A percentile compares a stretch with the other conserved stretches of the same genome.
These are phyloP conservation scores for Balamuthia mandrillaris DNA, from an alignment of 208 protist species.

Conservation along the genomic window DNA sequence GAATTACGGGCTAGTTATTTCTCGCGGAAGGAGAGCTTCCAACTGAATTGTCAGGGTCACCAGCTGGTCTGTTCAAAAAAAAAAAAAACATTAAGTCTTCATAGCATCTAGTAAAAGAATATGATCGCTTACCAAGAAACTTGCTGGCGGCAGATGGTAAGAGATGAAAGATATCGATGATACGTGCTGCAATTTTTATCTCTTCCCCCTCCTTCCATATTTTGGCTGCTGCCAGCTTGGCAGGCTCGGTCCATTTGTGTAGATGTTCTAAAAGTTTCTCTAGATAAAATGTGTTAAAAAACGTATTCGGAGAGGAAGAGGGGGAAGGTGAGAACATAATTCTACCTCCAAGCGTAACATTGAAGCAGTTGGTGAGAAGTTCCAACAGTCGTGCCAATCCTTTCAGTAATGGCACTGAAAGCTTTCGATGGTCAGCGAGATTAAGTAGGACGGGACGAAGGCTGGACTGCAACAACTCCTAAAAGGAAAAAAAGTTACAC, in stretches of 20 bases:
- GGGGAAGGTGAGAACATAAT: background rate
- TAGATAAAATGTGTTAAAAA: background rate
- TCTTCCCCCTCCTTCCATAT: conserved; percentile 54
- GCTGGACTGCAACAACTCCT: conserved; percentile 72
- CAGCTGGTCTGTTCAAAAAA: conserved; percentile 8
- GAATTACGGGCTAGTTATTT: conserved; percentile 29
- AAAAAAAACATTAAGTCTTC: no score
- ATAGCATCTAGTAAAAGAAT: background rate
- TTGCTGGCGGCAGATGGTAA: conserved; percentile 60
- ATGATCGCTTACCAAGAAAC: conserved; percentile 57
- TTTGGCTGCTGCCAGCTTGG: background rate
- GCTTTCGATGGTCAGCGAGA: conserved; percentile 68
- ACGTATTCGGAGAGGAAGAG: background rate
- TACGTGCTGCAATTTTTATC: conserved; percentile 61
- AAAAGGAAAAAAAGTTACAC: background rate
- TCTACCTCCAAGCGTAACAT: conserved; percentile 72
- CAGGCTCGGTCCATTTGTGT: conserved; percentile 64
- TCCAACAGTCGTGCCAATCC: conserved; percentile 71
- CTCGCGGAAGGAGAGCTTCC: conserved; percentile 47
- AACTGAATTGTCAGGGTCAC: conserved; percentile 55
- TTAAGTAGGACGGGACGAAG: conserved; percentile 70
- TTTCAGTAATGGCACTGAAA: conserved; percentile 68
- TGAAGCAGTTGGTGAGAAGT: conserved; percentile 77
- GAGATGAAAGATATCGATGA: conserved; percentile 78
- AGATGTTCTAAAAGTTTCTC: conserved; percentile 78